Evolutionary conservation across 768 basidiomycete genomes (phyloP).

Genomic region (Leucosporidium creatinivorum): DNA sequence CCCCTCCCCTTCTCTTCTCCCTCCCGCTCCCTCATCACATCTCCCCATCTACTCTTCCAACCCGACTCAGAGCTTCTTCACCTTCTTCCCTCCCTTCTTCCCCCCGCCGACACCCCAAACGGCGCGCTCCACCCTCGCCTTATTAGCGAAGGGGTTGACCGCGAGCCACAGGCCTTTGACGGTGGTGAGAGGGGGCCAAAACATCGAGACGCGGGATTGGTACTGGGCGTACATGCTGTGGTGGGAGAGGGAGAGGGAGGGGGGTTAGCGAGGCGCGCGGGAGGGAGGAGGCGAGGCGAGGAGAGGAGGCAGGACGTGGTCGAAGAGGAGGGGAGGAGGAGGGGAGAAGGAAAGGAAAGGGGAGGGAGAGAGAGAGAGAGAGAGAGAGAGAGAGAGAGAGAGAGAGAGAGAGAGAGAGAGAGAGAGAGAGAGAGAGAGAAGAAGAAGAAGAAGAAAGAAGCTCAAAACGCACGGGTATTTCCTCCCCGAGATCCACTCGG

Average conservation of each 20-base stretch:
- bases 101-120: slow-evolving; percentile 40
- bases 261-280: not conserved
- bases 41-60: too few species aligned
- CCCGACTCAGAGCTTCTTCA: too few species aligned
- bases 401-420: too few species aligned
- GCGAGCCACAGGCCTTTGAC: slow-evolving; percentile 47
- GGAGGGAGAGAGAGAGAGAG: too few species aligned
- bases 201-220: slow-evolving; percentile 67
- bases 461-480: slow-evolving; percentile 55
- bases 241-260: not conserved
- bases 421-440: not conserved
- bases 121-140: slow-evolving; percentile 43
- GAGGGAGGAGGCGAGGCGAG: too few species aligned
- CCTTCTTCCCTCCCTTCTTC: too few species aligned
- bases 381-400: too few species aligned
- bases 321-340: too few species aligned
- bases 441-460: not conserved
- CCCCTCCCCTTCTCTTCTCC: too few species aligned
- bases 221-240: not conserved
- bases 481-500: slow-evolving; percentile 65
- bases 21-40: too few species aligned
- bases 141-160: slow-evolving; percentile 41
- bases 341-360: too few species aligned
- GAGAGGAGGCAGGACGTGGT: too few species aligned
- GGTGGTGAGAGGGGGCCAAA: slow-evolving; percentile 51